Conservation (phyloP, 768 basidiomycete species). For the Calocybe cyanea region DNA sequence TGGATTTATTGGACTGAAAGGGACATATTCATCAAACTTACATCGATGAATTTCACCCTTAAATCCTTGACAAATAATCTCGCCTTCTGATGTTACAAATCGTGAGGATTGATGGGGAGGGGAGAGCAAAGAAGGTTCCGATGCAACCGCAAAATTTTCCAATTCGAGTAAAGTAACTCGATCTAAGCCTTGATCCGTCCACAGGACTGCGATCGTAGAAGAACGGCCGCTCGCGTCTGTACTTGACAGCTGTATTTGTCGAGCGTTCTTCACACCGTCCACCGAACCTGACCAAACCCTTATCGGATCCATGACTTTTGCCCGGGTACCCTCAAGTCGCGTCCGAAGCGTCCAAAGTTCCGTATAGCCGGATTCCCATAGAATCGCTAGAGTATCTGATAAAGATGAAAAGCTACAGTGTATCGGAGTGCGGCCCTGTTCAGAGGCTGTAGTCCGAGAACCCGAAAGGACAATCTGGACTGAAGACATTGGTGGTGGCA, state of each 20-base stretch:
- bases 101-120: constrained; percentile 44
- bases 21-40: constrained; percentile 20
- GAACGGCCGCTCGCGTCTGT: constrained; percentile 9
- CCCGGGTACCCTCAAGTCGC: constrained; percentile 51
- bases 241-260: constrained; percentile 27
- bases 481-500: constrained; percentile 98
- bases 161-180: constrained; percentile 25
- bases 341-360: constrained; percentile 71
- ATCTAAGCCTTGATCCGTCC: constrained; percentile 31
- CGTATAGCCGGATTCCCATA: constrained; percentile 69
- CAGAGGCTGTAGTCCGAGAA: constrained; percentile 13
- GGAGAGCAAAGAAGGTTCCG: constrained; percentile 14
- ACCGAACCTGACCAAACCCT: constrained; percentile 32
- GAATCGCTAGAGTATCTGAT: constrained; percentile 55
- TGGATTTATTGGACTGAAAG: constrained; percentile 1
- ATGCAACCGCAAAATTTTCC: constrained; percentile 13
- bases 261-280: constrained; percentile 21
- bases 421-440: constrained; percentile 45
- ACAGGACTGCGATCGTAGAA: constrained; percentile 35
- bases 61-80: constrained; percentile 38
- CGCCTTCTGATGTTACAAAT: constrained; percentile 32
- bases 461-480: constrained; percentile 35
- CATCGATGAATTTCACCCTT: constrained; percentile 48
- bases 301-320: constrained; percentile 56
- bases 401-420: constrained; percentile 61